These are phyloP conservation scores for Candida vaughaniae DNA, from an alignment of 805 yeast genomes.

Conservation along the genomic window DNA sequence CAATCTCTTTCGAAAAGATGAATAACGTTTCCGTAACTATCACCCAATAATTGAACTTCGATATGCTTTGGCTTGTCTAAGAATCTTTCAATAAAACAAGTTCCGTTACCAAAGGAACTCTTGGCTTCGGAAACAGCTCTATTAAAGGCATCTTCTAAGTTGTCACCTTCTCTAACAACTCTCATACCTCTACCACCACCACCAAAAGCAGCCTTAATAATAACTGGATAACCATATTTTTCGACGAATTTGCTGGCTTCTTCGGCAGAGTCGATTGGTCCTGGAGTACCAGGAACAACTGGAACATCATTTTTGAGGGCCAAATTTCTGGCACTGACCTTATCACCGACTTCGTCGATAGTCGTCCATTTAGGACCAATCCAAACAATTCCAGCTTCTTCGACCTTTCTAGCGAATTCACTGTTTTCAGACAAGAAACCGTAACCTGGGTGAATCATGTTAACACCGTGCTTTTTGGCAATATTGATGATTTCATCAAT, in stretches of 20 bases:
- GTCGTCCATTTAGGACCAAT: constrained; percentile 88
- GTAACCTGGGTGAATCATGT: constrained; percentile 92
- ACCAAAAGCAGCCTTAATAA: constrained; percentile 98
- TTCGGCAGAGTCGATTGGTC: constrained; percentile 79
- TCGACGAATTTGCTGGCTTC: constrained; percentile 81
- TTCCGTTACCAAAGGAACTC: constrained; percentile 97
- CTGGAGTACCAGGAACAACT: constrained; percentile 96
- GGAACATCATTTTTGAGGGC: constrained; percentile 86
- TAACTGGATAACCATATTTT: constrained; percentile 90
- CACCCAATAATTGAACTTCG: constrained; percentile 95
- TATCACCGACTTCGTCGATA: constrained; percentile 94
- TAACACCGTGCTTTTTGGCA: constrained; percentile 63
- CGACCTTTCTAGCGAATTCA: constrained; percentile 90
- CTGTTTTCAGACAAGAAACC: constrained; percentile 67
- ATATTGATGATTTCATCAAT: constrained; percentile 82
- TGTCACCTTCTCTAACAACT: constrained; percentile 96
- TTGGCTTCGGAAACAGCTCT: constrained; percentile 94
- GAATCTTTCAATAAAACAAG: constrained; percentile 96
- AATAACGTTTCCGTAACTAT: constrained; percentile 88
- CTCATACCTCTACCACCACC: constrained; percentile 99
- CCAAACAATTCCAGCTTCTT: constrained; percentile 90
- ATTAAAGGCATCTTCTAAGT: constrained; percentile 83
- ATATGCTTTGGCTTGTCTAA: constrained; percentile 95
- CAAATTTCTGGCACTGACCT: constrained; percentile 87
- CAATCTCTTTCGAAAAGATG: constrained; percentile 98